phyloP scores from a whole-genome alignment of 257 asterid genomes.

The Solanum gracilifrons region DNA sequence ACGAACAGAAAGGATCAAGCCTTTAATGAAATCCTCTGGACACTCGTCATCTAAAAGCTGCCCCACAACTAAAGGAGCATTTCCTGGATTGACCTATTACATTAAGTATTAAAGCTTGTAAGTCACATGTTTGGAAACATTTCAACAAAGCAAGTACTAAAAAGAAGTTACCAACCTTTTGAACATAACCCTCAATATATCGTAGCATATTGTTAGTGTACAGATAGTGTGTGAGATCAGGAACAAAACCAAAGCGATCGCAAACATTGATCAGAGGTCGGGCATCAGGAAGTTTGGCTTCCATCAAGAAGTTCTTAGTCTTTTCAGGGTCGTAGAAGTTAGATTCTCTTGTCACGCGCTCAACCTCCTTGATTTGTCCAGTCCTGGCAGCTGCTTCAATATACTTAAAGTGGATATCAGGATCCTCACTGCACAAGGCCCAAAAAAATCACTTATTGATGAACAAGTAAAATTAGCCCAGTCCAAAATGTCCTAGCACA shows the following conservation, averaged over 20 bases:
- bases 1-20: constrained; percentile 91
- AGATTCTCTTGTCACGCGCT: constrained; percentile 98
- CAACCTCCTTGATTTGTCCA: constrained; percentile 98
- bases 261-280: constrained; percentile 95
- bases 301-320: constrained; percentile 96
- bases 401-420: constrained; percentile 98
- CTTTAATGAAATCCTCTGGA: constrained; percentile 98
- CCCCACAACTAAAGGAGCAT: constrained; percentile 98
- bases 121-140: background rate
- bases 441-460: background rate
- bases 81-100: constrained; percentile 93
- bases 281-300: constrained; percentile 98
- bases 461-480: background rate
- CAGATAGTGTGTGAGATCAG: constrained; percentile 95
- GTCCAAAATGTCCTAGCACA: background rate
- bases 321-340: constrained; percentile 93
- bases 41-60: constrained; percentile 97
- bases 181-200: constrained; percentile 98
- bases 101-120: background rate
- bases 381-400: constrained; percentile 99
- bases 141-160: background rate
- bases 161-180: constrained; percentile 45
- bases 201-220: constrained; percentile 95
- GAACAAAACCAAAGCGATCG: constrained; percentile 98
- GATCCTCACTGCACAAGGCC: constrained; percentile 71